Evolutionary conservation across 768 basidiomycete species (phyloP).

Genomic region (Collybiopsis confluens): DNA sequence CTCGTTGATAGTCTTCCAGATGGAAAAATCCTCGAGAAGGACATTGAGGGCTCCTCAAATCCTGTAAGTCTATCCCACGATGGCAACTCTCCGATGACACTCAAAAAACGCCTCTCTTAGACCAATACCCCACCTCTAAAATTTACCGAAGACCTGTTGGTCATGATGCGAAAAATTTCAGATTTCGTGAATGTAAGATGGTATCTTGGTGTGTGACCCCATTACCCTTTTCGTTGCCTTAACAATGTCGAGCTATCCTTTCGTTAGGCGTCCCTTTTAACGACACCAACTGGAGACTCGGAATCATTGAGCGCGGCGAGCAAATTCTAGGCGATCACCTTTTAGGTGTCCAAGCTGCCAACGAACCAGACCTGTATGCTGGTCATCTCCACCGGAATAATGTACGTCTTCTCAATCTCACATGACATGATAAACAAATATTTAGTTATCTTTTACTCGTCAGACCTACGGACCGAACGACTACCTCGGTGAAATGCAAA

Average conservation of each 20-base stretch:
- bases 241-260: conserved; percentile 7
- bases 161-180: conserved; percentile 62
- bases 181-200: conserved; percentile 57
- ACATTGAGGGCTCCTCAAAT: conserved; percentile 26
- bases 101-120: conserved; percentile 11
- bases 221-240: not conserved
- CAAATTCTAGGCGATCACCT: conserved; percentile 64
- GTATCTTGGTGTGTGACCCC: conserved; percentile 17
- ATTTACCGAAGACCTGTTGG: conserved; percentile 62
- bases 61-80: too few relatives aligned
- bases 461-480: conserved; percentile 24
- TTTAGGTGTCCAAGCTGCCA: conserved; percentile 65
- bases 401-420: conserved; percentile 7
- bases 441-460: too few relatives aligned
- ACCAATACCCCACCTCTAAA: conserved; percentile 69
- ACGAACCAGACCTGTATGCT: conserved; percentile 57
- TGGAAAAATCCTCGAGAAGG: conserved; percentile 48
- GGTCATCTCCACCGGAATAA: conserved; percentile 10
- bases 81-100: not conserved
- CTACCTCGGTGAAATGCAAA: conserved; percentile 53
- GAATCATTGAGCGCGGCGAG: conserved; percentile 58
- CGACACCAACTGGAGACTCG: conserved; percentile 52
- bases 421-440: too few relatives aligned
- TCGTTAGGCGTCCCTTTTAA: conserved; percentile 66
- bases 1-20: conserved; percentile 47